These are phyloP conservation scores for Annulohypoxylon truncatum DNA, from an alignment of 2,329 filamentous ascomycete species.

Conservation along the genomic window DNA sequence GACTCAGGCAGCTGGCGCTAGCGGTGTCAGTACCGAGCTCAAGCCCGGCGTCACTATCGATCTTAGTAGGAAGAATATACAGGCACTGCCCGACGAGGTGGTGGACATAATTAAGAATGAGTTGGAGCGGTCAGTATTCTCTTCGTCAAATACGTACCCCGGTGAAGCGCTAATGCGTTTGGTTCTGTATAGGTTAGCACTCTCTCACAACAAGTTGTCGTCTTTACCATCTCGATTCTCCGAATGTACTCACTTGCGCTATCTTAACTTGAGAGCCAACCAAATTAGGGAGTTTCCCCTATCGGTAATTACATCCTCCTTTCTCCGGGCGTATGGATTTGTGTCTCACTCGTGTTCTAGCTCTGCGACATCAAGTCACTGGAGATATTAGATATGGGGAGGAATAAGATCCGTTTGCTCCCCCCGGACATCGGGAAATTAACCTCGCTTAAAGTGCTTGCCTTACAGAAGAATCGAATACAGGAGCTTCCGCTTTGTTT, in stretches of 20 bases:
- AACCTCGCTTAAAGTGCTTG: conserved; percentile 87
- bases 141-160: not conserved
- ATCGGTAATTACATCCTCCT: conserved; percentile 57
- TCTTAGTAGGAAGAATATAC: conserved; percentile 79
- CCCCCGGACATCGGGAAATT: conserved; percentile 84
- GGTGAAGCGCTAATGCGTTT: conserved; percentile 38
- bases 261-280: conserved; percentile 84
- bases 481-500: conserved; percentile 85
- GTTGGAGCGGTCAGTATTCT: conserved; percentile 71
- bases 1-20: conserved; percentile 70
- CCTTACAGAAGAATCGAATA: conserved; percentile 87
- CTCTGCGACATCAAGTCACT: conserved; percentile 87
- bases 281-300: conserved; percentile 72
- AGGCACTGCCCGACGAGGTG: conserved; percentile 76
- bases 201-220: conserved; percentile 82
- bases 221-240: conserved; percentile 77
- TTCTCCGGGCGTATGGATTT: conserved; percentile 12
- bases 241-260: conserved; percentile 81
- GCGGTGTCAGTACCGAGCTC: conserved; percentile 68
- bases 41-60: conserved; percentile 82
- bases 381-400: conserved; percentile 91
- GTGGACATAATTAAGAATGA: conserved; percentile 80
- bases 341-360: conserved; percentile 59
- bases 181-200: conserved; percentile 68
- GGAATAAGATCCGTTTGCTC: conserved; percentile 83